These are phyloP conservation scores for Aspergillus haitiensis DNA, from an alignment of 495 filamentous ascomycete species.

Conservation along the genomic window DNA sequence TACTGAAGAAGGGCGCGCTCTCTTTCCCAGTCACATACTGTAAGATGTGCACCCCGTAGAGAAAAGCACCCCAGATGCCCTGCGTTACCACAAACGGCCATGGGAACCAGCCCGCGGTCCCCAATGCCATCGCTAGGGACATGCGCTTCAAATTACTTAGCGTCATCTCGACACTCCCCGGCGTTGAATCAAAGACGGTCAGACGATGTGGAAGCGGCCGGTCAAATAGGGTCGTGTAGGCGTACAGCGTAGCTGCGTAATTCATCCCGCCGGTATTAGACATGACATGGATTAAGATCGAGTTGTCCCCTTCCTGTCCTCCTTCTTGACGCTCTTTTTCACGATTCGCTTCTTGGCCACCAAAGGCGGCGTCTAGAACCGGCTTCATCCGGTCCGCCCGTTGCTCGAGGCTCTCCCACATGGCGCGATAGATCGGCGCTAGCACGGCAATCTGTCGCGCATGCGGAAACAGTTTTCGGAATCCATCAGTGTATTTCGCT, in stretches of 20 bases:
- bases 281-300: conserved; percentile 11
- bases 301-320: not conserved
- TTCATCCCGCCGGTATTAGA: conserved; percentile 10
- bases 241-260: conserved; percentile 9
- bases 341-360: not conserved
- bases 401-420: not conserved
- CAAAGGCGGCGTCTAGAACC: not conserved
- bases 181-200: not conserved
- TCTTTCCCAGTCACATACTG: not conserved
- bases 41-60: conserved; percentile 18
- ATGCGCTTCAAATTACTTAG: conserved; percentile 46
- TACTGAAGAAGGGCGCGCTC: not conserved
- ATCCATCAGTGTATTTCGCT: not conserved
- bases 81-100: conserved; percentile 51
- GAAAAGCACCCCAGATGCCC: conserved; percentile 40
- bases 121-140: conserved; percentile 54
- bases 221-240: not conserved
- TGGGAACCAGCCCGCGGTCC: conserved; percentile 47
- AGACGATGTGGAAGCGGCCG: conserved; percentile 8
- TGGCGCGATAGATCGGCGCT: not conserved
- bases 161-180: conserved; percentile 6
- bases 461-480: not conserved
- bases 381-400: not conserved
- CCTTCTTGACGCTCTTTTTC: not conserved
- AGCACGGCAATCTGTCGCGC: not conserved